These are phyloP conservation scores for Debaryomycetaceae sp. DNA, from an alignment of 1,139 yeast species.

Conservation along the genomic window DNA sequence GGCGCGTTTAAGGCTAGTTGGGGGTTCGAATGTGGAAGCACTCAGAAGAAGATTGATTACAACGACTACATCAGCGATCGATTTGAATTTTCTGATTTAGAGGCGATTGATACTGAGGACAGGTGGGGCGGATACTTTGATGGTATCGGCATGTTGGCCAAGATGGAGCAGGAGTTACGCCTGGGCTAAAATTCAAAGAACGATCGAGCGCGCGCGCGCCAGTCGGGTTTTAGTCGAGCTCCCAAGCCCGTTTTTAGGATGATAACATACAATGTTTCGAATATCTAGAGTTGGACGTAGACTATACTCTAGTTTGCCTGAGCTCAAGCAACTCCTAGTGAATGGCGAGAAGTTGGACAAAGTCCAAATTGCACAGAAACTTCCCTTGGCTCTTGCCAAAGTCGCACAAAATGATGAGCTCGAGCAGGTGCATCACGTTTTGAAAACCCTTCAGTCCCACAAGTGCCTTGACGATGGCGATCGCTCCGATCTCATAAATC, in stretches of 20 bases:
- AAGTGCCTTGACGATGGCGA: background rate
- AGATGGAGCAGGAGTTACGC: constrained; percentile 35
- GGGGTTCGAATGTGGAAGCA: constrained; percentile 43
- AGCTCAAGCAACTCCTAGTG: constrained; percentile 1
- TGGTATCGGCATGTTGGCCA: constrained; percentile 49
- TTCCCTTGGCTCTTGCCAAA: constrained; percentile 3
- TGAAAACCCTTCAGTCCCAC: constrained; percentile 3
- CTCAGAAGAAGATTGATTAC: constrained; percentile 34
- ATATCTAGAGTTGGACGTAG: no score
- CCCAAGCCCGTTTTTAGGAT: no score
- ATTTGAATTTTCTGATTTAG: constrained; percentile 47
- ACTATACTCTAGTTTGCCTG: constrained; percentile 5
- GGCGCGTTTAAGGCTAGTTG: constrained; percentile 88
- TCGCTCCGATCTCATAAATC: constrained; percentile 10
- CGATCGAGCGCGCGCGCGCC: constrained; percentile 1
- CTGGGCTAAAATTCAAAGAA: constrained; percentile 2
- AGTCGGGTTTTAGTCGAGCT: no score
- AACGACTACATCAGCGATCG: constrained; percentile 37
- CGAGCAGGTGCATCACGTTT: constrained; percentile 4
- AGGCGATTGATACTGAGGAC: constrained; percentile 36
- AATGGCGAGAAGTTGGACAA: background rate
- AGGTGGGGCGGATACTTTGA: constrained; percentile 46
- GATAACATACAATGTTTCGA: no score
- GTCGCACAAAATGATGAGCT: background rate
- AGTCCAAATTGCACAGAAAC: background rate